A percentile compares a stretch with the other conserved stretches of the same genome.
These are phyloP conservation scores for Populus pruinosa DNA, from an alignment of 345 rosid genomes.

Conservation along the genomic window DNA sequence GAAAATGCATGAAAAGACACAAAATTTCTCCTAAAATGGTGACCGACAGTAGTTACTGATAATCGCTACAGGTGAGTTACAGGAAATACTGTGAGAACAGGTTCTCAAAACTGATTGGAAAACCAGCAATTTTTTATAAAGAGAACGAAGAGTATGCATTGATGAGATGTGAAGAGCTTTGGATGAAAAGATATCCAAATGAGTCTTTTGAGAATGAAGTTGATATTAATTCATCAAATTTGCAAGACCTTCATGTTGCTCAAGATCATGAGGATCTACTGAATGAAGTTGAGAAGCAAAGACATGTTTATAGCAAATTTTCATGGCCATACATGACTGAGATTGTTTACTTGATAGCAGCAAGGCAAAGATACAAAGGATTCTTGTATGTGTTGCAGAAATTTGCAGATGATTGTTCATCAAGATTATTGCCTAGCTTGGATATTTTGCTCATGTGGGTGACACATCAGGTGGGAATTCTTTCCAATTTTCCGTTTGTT, in stretches of 20 bases:
- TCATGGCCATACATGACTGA: constrained; percentile 65
- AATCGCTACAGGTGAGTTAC: constrained; percentile 50
- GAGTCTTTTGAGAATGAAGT: constrained; percentile 78
- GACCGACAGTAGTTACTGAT: background rate
- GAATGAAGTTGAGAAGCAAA: constrained; percentile 49
- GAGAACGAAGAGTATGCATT: constrained; percentile 79
- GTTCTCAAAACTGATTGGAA: constrained; percentile 78
- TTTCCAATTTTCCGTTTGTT: background rate
- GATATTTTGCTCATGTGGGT: constrained; percentile 83
- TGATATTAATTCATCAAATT: constrained; percentile 25
- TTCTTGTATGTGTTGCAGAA: constrained; percentile 53
- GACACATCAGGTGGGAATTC: constrained; percentile 59
- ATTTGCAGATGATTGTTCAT: constrained; percentile 38
- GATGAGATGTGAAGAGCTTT: constrained; percentile 59
- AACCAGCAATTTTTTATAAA: constrained; percentile 62
- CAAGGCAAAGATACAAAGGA: constrained; percentile 70
- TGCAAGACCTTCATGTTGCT: constrained; percentile 9
- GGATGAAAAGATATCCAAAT: constrained; percentile 51
- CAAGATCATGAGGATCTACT: constrained; percentile 37
- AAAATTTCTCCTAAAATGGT: background rate
- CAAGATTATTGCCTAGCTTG: constrained; percentile 50
- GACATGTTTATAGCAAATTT: constrained; percentile 45
- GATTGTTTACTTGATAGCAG: constrained; percentile 64
- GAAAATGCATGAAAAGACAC: constrained; percentile 11
- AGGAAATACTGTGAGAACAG: constrained; percentile 61